A percentile compares a stretch with the other conserved stretches of the same genome.
Evolutionary conservation across 495 filamentous ascomycete species (phyloP).

Genomic region (Penicillium coprophilum): DNA sequence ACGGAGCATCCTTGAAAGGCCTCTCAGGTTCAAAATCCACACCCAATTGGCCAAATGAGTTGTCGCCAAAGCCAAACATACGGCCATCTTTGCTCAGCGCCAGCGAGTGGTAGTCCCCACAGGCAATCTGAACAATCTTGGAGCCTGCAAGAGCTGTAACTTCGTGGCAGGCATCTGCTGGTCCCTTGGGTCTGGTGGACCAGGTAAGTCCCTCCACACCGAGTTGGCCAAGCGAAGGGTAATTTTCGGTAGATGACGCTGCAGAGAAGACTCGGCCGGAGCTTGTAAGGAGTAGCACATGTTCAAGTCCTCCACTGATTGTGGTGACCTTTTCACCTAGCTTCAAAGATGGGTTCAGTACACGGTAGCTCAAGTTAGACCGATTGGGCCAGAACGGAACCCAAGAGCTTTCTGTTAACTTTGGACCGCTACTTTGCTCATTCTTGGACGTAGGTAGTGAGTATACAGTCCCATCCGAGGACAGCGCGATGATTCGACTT

Average conservation of each 20-base stretch:
- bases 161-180: conserved; percentile 79
- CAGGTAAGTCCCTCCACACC: conserved; percentile 81
- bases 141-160: conserved; percentile 61
- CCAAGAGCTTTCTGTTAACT: conserved; percentile 66
- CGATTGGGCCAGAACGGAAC: conserved; percentile 65
- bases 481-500: conserved; percentile 80
- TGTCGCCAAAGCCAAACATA: conserved; percentile 89
- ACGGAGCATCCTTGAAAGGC: conserved; percentile 66
- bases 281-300: conserved; percentile 82
- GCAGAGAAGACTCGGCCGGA: conserved; percentile 82
- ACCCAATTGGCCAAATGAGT: conserved; percentile 82
- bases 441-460: conserved; percentile 74
- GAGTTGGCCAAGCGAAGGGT: conserved; percentile 80
- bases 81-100: conserved; percentile 69
- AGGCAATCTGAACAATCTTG: conserved; percentile 67
- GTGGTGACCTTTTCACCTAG: conserved; percentile 74
- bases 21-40: conserved; percentile 62
- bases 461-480: conserved; percentile 76
- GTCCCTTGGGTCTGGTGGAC: conserved; percentile 70
- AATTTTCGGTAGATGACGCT: conserved; percentile 72
- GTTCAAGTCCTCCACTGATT: conserved; percentile 76
- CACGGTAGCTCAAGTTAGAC: conserved; percentile 67
- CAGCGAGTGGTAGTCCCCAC: conserved; percentile 86
- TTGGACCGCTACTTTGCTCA: conserved; percentile 65
- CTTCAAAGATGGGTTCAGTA: conserved; percentile 63